Conservation (phyloP, 768 basidiomycete genomes). For the Russula emetica region DNA sequence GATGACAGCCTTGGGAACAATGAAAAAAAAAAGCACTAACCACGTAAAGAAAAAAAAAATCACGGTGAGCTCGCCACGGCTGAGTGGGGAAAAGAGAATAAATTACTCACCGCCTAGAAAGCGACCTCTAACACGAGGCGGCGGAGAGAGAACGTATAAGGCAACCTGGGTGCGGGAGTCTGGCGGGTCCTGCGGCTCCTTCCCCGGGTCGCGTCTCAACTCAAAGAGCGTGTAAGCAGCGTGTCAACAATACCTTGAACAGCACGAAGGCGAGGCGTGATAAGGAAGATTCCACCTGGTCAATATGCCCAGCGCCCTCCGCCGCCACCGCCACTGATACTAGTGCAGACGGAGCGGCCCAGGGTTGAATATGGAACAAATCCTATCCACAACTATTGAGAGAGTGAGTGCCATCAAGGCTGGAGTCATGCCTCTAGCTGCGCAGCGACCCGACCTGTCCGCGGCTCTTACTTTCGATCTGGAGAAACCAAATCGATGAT, state of each 20-base stretch:
- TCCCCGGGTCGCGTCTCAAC: slow-evolving; percentile 62
- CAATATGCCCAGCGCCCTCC: slow-evolving; percentile 16
- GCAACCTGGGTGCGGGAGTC: slow-evolving; percentile 43
- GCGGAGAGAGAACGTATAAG: slow-evolving; percentile 25
- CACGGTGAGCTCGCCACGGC: slow-evolving; percentile 22
- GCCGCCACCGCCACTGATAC: slow-evolving; percentile 17
- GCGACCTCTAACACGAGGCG: slow-evolving; percentile 27
- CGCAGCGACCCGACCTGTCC: slow-evolving; percentile 23
- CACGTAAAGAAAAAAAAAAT: slow-evolving; percentile 24
- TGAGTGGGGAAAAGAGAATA: slow-evolving; percentile 29
- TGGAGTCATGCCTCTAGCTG: slow-evolving; percentile 26
- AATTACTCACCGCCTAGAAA: slow-evolving; percentile 26
- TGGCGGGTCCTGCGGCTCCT: slow-evolving; percentile 47
- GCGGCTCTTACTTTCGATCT: slow-evolving; percentile 27
- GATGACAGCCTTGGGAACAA: slow-evolving; percentile 3
- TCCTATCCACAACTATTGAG: slow-evolving; percentile 1
- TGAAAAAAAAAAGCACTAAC: slow-evolving; percentile 18
- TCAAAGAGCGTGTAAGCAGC: slow-evolving; percentile 60
- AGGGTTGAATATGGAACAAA: slow-evolving; percentile 5
- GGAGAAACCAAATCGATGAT: slow-evolving; percentile 28
- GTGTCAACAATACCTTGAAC: slow-evolving; percentile 54
- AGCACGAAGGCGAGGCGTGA: slow-evolving; percentile 49
- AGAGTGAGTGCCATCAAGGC: slow-evolving; percentile 25
- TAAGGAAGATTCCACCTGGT: slow-evolving; percentile 41
- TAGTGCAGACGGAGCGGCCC: slow-evolving; percentile 3